A percentile compares a stretch with the other conserved stretches of the same genome.
Conservation (phyloP, 78 protist species). For the Carpediemonas membranifera region DNA sequence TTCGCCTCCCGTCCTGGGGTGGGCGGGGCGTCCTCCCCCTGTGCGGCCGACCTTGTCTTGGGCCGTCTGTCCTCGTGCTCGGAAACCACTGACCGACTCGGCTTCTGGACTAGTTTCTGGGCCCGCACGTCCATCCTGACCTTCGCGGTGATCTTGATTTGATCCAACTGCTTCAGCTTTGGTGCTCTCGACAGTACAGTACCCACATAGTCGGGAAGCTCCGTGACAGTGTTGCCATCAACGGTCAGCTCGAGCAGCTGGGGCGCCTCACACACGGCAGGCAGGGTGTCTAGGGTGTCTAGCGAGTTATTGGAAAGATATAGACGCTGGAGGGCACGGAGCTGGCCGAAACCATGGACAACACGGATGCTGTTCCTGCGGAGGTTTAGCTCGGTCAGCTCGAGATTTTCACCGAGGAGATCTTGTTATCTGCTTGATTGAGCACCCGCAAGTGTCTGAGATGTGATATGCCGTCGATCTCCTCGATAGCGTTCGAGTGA, state of each 20-base stretch:
- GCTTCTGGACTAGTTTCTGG: background rate
- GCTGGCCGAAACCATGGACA: background rate
- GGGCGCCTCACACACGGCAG: background rate
- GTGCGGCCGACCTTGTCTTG: background rate
- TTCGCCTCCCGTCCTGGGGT: too few species aligned
- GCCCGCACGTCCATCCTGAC: background rate
- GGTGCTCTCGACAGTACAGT: too few species aligned
- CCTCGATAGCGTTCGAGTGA: constrained; percentile 23
- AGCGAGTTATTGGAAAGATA: background rate
- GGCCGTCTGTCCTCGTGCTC: background rate
- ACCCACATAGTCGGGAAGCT: background rate
- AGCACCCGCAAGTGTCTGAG: constrained; percentile 30
- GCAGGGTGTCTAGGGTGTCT: background rate
- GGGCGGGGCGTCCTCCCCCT: too few species aligned
- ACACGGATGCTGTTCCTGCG: constrained; percentile 23
- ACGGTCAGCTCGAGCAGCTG: background rate
- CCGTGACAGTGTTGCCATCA: background rate
- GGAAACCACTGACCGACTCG: background rate
- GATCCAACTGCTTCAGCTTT: too few species aligned
- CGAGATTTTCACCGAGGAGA: background rate
- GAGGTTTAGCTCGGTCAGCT: constrained; percentile 37
- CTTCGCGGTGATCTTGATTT: background rate
- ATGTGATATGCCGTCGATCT: background rate
- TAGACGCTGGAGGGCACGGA: background rate
- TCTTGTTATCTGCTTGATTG: constrained; percentile 25